phyloP scores from a whole-genome alignment of 257 asterid species.

The Thymus quinquecostatus region DNA sequence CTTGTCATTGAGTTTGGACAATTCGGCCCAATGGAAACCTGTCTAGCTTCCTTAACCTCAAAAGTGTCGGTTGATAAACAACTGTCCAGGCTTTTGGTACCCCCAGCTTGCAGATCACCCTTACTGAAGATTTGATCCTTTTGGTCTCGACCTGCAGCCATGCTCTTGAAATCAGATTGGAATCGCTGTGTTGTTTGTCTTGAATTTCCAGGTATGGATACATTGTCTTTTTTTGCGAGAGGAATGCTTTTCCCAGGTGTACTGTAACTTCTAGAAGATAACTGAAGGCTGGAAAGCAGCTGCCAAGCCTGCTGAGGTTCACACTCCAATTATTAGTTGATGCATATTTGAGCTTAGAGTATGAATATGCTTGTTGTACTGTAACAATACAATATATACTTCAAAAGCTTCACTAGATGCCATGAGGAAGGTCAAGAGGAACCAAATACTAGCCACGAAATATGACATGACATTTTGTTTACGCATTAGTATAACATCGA shows the following conservation, averaged over 20 bases:
- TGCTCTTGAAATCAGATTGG: conserved; percentile 41
- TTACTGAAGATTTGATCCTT: conserved; percentile 39
- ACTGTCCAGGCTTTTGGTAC: conserved; percentile 36
- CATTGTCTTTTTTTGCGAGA: conserved; percentile 41
- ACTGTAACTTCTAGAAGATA: conserved; percentile 67
- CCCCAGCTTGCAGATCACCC: conserved; percentile 37
- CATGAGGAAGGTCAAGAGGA: conserved; percentile 19
- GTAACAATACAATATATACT: conserved; percentile 20
- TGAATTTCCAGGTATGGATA: conserved; percentile 46
- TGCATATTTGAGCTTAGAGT: background rate
- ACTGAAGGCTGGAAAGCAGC: conserved; percentile 62
- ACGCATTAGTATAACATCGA: background rate
- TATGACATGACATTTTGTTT: background rate
- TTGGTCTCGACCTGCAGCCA: conserved; percentile 38
- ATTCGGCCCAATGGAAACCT: conserved; percentile 36
- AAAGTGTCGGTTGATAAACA: conserved; percentile 38
- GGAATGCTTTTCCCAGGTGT: conserved; percentile 83
- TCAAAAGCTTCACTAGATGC: conserved; percentile 9
- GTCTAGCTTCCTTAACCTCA: conserved; percentile 50
- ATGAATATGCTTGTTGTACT: background rate
- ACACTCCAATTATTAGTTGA: conserved; percentile 23
- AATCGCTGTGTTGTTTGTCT: conserved; percentile 44
- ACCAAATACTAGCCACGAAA: conserved; percentile 6
- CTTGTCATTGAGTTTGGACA: conserved; percentile 32
- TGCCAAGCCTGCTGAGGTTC: conserved; percentile 80